phyloP scores from a whole-genome alignment of 345 rosid species.

The Citrus mangshanensis region DNA sequence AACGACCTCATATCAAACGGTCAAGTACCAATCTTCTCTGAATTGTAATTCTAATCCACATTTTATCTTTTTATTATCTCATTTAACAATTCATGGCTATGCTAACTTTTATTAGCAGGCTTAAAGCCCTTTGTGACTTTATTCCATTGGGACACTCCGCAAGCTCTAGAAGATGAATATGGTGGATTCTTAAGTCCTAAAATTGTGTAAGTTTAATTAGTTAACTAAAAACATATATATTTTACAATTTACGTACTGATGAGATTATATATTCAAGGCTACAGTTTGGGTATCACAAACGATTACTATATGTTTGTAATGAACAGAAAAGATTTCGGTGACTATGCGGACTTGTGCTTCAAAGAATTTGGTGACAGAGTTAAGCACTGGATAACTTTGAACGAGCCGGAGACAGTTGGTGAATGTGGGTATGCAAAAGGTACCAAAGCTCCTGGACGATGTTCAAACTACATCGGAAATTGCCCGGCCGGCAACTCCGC shows the following conservation, averaged over 20 bases:
- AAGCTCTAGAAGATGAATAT: conserved; percentile 59
- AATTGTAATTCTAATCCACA: neutral
- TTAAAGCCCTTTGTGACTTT: conserved; percentile 53
- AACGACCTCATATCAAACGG: conserved; percentile 23
- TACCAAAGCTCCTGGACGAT: conserved; percentile 43
- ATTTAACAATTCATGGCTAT: neutral
- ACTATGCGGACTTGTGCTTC: conserved; percentile 31
- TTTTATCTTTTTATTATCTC: neutral
- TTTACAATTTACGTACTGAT: too few species aligned
- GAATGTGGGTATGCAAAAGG: conserved; percentile 25
- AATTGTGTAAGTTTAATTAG: conserved; percentile 34
- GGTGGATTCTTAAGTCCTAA: conserved; percentile 48
- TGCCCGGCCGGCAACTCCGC: conserved; percentile 40
- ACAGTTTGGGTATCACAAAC: too few species aligned
- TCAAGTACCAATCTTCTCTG: neutral
- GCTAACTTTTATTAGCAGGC: conserved; percentile 19
- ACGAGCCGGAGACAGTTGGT: conserved; percentile 22
- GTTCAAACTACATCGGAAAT: conserved; percentile 34
- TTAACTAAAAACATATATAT: too few species aligned
- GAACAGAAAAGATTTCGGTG: conserved; percentile 23
- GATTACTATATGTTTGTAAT: neutral
- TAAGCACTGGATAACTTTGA: conserved; percentile 33
- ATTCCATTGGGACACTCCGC: conserved; percentile 61
- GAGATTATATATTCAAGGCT: too few species aligned
- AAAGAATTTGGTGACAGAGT: conserved; percentile 35